Percentiles rank a stretch among this genome's conserved stretches.
Conservation (phyloP, 1,284 basidiomycete species). For the Amylostereum areolatum region DNA sequence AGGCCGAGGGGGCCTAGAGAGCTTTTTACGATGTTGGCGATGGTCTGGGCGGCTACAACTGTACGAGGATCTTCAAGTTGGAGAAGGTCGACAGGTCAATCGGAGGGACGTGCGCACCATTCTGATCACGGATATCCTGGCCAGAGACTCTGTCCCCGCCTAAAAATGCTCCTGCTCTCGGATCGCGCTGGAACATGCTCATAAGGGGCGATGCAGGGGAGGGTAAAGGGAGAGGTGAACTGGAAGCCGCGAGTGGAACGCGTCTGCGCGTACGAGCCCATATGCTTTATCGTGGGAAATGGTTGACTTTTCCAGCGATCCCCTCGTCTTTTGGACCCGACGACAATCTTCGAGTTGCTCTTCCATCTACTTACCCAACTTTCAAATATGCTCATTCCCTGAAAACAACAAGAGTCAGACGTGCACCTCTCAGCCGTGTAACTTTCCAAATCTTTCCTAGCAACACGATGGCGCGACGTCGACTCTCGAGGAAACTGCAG, state of each 20-base stretch:
- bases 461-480: no score
- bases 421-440: no score
- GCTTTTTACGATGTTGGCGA: constrained; percentile 97
- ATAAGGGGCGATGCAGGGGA: constrained; percentile 10
- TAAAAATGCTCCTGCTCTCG: constrained; percentile 83
- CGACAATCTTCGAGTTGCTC: background rate
- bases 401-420: no score
- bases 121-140: constrained; percentile 95
- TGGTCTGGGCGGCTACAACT: constrained; percentile 95
- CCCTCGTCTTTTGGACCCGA: background rate
- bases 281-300: background rate
- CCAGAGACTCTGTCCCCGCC: constrained; percentile 93
- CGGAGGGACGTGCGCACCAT: constrained; percentile 54
- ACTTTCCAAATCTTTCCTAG: no score
- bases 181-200: constrained; percentile 80
- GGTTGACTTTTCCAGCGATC: background rate
- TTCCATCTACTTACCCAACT: no score
- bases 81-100: background rate
- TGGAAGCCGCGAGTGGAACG: background rate
- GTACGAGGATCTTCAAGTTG: constrained; percentile 2
- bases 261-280: background rate
- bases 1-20: constrained; percentile 93
- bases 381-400: no score
- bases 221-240: background rate
- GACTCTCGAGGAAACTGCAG: no score